These are phyloP conservation scores for Keithomyces neogunnii DNA, from an alignment of 2,329 filamentous ascomycete genomes.

Conservation along the genomic window DNA sequence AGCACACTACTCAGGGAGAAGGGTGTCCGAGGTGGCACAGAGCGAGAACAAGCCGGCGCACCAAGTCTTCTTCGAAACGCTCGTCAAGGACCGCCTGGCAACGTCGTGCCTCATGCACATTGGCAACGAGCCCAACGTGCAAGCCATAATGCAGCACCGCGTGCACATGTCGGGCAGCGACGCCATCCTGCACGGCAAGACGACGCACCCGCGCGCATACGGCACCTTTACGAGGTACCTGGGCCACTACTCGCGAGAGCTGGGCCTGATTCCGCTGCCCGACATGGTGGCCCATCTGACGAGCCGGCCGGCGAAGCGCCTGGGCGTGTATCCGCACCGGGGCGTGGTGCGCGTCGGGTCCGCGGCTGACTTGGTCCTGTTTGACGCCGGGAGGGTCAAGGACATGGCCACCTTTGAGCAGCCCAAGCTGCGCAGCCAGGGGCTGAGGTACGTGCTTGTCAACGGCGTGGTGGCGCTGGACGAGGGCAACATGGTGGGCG, in stretches of 20 bases:
- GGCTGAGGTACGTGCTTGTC: constrained; percentile 14
- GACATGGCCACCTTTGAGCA: constrained; percentile 16
- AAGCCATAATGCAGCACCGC: constrained; percentile 16
- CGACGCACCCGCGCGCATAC: constrained; percentile 15
- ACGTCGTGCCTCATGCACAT: constrained; percentile 16
- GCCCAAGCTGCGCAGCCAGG: constrained; percentile 12
- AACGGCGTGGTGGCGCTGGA: constrained; percentile 15
- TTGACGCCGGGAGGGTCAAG: constrained; percentile 11
- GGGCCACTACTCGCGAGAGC: constrained; percentile 14
- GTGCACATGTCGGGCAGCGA: constrained; percentile 17
- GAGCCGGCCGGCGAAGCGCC: constrained; percentile 15
- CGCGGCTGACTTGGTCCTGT: constrained; percentile 15
- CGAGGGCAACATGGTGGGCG: constrained; percentile 12
- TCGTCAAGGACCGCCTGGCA: constrained; percentile 13
- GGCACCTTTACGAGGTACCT: constrained; percentile 16
- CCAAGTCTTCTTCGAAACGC: constrained; percentile 14
- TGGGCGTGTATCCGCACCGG: constrained; percentile 13
- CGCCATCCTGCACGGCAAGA: constrained; percentile 15
- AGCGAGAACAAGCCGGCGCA: constrained; percentile 7
- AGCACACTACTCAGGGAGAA: constrained; percentile 11
- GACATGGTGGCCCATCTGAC: constrained; percentile 15
- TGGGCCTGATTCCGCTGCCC: constrained; percentile 12
- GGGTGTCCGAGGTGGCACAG: constrained; percentile 12
- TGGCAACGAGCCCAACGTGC: constrained; percentile 16
- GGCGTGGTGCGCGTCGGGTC: constrained; percentile 14